Percentiles rank a stretch among this genome's conserved stretches.
These are phyloP conservation scores for Dryadomyces quercus-mongolicae DNA, from an alignment of 2,329 filamentous ascomycete genomes.

Conservation along the genomic window DNA sequence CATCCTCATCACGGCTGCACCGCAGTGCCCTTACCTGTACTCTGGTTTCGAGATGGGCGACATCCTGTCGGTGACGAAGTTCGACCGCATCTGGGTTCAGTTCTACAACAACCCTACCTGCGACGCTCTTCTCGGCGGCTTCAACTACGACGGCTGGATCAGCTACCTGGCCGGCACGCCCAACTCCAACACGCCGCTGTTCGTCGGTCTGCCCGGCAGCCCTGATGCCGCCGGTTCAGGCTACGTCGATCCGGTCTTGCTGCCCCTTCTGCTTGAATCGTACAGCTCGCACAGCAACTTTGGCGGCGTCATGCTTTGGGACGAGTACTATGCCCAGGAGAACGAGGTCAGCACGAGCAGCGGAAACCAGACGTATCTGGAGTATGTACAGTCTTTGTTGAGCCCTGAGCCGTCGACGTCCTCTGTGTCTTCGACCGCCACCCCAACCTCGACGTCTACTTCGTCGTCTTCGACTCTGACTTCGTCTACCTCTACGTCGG, in stretches of 20 bases:
- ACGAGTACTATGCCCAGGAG: constrained; percentile 14
- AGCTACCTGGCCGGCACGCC: constrained; percentile 17
- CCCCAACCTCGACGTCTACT: constrained; percentile 2
- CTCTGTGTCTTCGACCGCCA: neutral
- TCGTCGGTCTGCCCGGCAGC: constrained; percentile 24
- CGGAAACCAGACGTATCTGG: constrained; percentile 14
- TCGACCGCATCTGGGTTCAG: constrained; percentile 31
- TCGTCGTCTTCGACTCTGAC: neutral
- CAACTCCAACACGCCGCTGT: constrained; percentile 24
- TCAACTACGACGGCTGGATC: constrained; percentile 27
- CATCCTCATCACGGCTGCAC: constrained; percentile 33
- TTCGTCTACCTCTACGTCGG: neutral
- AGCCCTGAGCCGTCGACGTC: neutral
- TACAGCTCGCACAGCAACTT: constrained; percentile 17
- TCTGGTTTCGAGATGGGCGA: constrained; percentile 29
- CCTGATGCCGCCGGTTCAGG: constrained; percentile 13
- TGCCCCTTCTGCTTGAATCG: constrained; percentile 13
- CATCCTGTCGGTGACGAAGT: constrained; percentile 25
- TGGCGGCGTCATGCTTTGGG: constrained; percentile 24
- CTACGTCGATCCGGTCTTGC: constrained; percentile 14
- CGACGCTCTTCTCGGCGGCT: constrained; percentile 19
- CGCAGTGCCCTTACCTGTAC: constrained; percentile 28
- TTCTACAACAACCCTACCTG: constrained; percentile 35
- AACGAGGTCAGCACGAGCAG: constrained; percentile 6
- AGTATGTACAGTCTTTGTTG: constrained; percentile 2